These are phyloP conservation scores for Colletotrichum caudatum DNA, from an alignment of 2,329 filamentous ascomycete species.

Conservation along the genomic window DNA sequence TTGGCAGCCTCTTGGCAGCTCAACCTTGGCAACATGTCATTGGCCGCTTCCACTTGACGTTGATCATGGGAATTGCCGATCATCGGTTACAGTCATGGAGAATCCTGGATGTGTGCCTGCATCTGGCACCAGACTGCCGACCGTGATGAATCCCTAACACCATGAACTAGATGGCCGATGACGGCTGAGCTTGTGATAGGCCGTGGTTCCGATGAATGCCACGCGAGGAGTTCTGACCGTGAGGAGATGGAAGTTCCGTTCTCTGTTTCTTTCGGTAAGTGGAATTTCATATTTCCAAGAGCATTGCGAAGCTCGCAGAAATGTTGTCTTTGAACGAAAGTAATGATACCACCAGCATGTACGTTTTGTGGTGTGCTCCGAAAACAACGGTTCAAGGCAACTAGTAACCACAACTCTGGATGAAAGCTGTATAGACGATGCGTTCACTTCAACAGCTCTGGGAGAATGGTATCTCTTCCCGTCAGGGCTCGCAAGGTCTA, in stretches of 20 bases:
- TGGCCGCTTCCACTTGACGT: conserved; percentile 9
- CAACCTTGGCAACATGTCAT: conserved; percentile 14
- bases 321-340: neutral
- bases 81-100: neutral
- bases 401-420: neutral
- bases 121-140: conserved; percentile 3
- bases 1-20: conserved; percentile 23
- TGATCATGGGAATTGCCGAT: conserved; percentile 11
- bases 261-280: neutral
- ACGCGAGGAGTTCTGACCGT: neutral
- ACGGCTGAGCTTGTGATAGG: neutral
- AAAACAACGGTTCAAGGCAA: neutral
- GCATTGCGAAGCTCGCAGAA: neutral
- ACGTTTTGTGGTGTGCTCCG: too few species aligned
- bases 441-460: neutral
- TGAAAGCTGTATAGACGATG: too few species aligned
- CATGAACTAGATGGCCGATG: neutral
- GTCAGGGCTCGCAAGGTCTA: neutral
- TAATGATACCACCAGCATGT: too few species aligned
- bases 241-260: neutral
- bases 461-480: neutral
- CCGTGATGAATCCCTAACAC: neutral
- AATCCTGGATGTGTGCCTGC: neutral
- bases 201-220: neutral
- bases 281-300: neutral